Conservation (phyloP, 2,329 filamentous ascomycete species). For the Fusarium brevicatenulatum region DNA sequence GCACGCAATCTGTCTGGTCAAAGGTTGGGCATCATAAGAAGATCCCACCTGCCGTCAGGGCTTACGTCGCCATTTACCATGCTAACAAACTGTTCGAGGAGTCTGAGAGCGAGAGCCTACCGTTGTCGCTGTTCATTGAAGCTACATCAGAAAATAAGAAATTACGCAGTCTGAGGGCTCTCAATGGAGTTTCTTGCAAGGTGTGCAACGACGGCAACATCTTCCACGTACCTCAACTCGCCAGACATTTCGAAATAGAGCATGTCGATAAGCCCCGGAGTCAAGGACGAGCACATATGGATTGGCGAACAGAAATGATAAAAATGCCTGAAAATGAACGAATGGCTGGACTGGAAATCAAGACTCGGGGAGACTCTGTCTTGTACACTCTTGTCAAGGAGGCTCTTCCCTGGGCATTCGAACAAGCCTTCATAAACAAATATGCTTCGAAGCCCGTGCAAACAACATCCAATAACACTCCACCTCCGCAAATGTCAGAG, state of each 20-base stretch:
- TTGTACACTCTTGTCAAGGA: slow-evolving; percentile 51
- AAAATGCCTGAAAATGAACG: slow-evolving; percentile 50
- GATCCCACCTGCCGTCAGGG: slow-evolving; percentile 69
- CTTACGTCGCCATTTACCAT: slow-evolving; percentile 73
- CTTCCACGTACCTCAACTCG: slow-evolving; percentile 68
- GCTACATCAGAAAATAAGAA: slow-evolving; percentile 65
- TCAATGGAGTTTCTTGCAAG: slow-evolving; percentile 66
- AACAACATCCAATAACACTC: neutral
- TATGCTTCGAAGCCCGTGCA: neutral
- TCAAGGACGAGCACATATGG: slow-evolving; percentile 39
- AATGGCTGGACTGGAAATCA: slow-evolving; percentile 44
- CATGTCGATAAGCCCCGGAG: slow-evolving; percentile 50
- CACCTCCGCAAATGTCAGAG: neutral
- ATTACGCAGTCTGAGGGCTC: slow-evolving; percentile 65
- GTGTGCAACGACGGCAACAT: slow-evolving; percentile 57
- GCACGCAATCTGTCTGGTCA: slow-evolving; percentile 72
- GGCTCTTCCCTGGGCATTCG: slow-evolving; percentile 52
- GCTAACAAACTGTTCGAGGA: slow-evolving; percentile 66
- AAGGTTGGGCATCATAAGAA: slow-evolving; percentile 67
- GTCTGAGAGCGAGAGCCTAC: slow-evolving; percentile 66
- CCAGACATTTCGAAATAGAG: slow-evolving; percentile 64
- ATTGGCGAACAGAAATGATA: slow-evolving; percentile 62
- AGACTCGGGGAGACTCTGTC: slow-evolving; percentile 46
- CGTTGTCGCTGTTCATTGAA: slow-evolving; percentile 68
- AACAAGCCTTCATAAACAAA: slow-evolving; percentile 23